A percentile compares a stretch with the other conserved stretches of the same genome.
These are phyloP conservation scores for Neoboletus subvelutipes DNA, from an alignment of 768 basidiomycete species.

Conservation along the genomic window DNA sequence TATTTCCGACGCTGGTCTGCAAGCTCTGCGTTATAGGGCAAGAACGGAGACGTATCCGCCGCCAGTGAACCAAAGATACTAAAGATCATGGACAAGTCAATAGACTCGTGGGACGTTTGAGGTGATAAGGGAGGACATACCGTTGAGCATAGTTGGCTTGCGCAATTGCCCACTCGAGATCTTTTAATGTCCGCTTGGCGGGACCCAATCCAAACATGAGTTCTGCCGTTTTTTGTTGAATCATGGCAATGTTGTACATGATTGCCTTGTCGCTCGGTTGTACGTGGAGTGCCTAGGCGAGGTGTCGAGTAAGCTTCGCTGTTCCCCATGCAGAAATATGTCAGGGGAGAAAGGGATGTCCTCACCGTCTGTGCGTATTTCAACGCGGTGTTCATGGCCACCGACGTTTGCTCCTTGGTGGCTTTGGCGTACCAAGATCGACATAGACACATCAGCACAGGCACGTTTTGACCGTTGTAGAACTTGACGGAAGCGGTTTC, in stretches of 20 bases:
- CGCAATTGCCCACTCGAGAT: conserved; percentile 73
- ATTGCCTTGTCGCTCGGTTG: conserved; percentile 88
- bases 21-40: conserved; percentile 85
- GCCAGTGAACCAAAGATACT: conserved; percentile 87
- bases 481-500: conserved; percentile 77
- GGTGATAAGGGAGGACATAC: conserved; percentile 41
- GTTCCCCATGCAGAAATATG: background rate
- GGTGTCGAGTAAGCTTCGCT: background rate
- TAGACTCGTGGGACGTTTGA: background rate
- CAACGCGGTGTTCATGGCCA: conserved; percentile 81
- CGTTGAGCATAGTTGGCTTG: conserved; percentile 86
- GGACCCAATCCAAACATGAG: conserved; percentile 74
- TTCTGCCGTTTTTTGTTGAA: conserved; percentile 94
- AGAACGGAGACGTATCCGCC: conserved; percentile 58
- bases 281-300: conserved; percentile 71
- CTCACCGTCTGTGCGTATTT: conserved; percentile 77
- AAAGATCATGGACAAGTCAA: conserved; percentile 1
- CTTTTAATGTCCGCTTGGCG: conserved; percentile 75
- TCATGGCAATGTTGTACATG: conserved; percentile 96
- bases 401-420: conserved; percentile 81
- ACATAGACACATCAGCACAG: conserved; percentile 81
- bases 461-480: conserved; percentile 68
- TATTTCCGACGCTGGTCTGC: conserved; percentile 90
- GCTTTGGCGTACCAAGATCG: conserved; percentile 95
- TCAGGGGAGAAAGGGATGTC: background rate